phyloP scores from a whole-genome alignment of 768 basidiomycete genomes.

The Mycena haematopus region DNA sequence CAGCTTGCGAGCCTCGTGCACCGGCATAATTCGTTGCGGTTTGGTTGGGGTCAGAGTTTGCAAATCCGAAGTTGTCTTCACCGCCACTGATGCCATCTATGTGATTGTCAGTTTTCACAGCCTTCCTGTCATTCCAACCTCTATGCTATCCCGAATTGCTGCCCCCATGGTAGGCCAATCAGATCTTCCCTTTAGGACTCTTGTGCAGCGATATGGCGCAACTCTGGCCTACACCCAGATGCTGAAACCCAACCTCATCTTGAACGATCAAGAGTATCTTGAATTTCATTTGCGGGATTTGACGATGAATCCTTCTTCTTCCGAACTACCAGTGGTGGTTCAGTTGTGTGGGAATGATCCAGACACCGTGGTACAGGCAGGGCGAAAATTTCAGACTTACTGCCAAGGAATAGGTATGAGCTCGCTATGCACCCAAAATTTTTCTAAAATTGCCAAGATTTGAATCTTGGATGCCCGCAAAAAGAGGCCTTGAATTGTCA shows the following conservation, averaged over 20 bases:
- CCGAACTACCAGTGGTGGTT: constrained; percentile 61
- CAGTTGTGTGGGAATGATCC: constrained; percentile 79
- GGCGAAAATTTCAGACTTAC: constrained; percentile 58
- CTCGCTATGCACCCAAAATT: neutral
- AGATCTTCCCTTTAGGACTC: constrained; percentile 73
- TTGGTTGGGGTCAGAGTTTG: too few relatives aligned
- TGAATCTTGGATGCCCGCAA: constrained; percentile 85
- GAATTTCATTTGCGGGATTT: constrained; percentile 69
- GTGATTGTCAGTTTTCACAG: neutral
- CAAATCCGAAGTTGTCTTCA: neutral
- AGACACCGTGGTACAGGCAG: constrained; percentile 64
- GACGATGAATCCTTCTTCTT: constrained; percentile 34
- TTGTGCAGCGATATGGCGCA: constrained; percentile 66
- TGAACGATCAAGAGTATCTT: constrained; percentile 69
- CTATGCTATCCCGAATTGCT: constrained; percentile 52
- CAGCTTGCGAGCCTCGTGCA: too few relatives aligned
- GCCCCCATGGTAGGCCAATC: constrained; percentile 86
- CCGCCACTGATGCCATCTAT: neutral
- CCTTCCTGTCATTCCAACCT: neutral
- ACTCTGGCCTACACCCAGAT: constrained; percentile 81
- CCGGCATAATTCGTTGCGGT: too few relatives aligned
- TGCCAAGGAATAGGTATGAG: constrained; percentile 75
- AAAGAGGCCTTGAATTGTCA: constrained; percentile 69
- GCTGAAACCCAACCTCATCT: constrained; percentile 66
- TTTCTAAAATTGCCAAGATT: constrained; percentile 50